These are phyloP conservation scores for Tylopilus orsonianus DNA, from an alignment of 1,284 basidiomycete species.

Conservation along the genomic window DNA sequence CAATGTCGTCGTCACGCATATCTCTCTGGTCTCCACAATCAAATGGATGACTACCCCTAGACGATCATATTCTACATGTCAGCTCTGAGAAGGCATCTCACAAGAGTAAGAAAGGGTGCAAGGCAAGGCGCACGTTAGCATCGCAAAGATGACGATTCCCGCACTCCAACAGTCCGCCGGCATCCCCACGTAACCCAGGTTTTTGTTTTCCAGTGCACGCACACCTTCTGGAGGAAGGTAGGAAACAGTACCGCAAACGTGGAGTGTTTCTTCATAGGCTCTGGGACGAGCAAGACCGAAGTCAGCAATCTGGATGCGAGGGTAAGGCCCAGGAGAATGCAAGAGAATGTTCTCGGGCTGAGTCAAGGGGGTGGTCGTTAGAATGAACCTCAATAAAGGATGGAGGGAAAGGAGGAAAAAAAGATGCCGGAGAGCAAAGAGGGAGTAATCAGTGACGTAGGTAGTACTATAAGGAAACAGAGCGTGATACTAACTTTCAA, in stretches of 20 bases:
- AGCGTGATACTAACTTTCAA: slow-evolving; percentile 53
- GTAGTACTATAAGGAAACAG: not conserved
- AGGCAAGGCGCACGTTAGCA: slow-evolving; percentile 63
- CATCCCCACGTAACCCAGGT: slow-evolving; percentile 74
- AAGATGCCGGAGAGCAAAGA: not conserved
- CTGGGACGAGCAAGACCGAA: slow-evolving; percentile 84
- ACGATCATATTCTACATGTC: slow-evolving; percentile 10
- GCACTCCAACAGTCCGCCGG: slow-evolving; percentile 84
- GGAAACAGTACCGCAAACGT: slow-evolving; percentile 78
- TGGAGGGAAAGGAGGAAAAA: not conserved
- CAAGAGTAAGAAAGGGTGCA: not conserved
- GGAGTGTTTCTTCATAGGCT: slow-evolving; percentile 74
- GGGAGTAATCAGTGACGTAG: slow-evolving; percentile 5
- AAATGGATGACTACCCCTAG: slow-evolving; percentile 72
- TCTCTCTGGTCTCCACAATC: slow-evolving; percentile 50
- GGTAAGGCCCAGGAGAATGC: slow-evolving; percentile 72
- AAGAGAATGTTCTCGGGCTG: slow-evolving; percentile 88
- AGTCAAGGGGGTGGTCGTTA: not conserved
- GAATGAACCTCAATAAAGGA: not conserved
- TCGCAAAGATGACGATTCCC: slow-evolving; percentile 76
- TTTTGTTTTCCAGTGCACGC: slow-evolving; percentile 67
- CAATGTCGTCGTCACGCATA: slow-evolving; percentile 15
- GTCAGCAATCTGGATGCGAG: slow-evolving; percentile 80
- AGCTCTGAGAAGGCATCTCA: slow-evolving; percentile 3
- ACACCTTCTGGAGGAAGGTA: slow-evolving; percentile 86